Evolutionary conservation across 352 stramenopile genomes (phyloP), one percentile per base, ranked within the genome.

Genomic region (Pythium utonaiense): DNA sequence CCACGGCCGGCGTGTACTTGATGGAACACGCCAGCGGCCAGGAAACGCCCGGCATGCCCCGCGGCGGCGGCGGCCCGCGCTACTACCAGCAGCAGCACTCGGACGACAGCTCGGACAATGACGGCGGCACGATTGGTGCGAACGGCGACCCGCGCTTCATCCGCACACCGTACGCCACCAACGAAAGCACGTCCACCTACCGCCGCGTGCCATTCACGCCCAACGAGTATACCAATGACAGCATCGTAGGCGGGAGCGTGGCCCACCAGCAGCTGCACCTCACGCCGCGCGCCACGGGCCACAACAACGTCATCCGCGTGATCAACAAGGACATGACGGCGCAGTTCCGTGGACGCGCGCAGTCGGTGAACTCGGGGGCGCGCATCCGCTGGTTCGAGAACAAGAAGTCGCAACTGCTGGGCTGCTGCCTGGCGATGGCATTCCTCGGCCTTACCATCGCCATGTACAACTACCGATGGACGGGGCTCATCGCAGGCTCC

Each of bases 311-410:
- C 60, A 91, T 95, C 48, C 86, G 86, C 44, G 86, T 95, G 16
- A 95, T 95, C 64, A 89, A 95, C 73, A 95, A 95, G 67, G 86
- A 95, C 60, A 91, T 95, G 82, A 91, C 83, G 36, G 64, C 84
- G 42, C 82, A 95, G 62, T 95, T 95, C 66, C 80, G 83, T 21
- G 86, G 86, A 19, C 82, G 83, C 28, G 74, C 80, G 48, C 80
- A 89, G 60, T 91, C 80, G 17, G 73, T 74, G 7, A 47, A 47
- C 40, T 73, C 82, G 22, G 79, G 91, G 42, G 75, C 79, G 53
- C 82, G 81, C 36, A 92, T 95, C 57, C 78, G 77, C 49, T 95
- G 86, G 86, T 93, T 95, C 48, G 86, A 95, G 67, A 95, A 95
- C 62, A 80, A 86, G 19, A 95, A 95, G 71, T 93, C 82, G 38